Conservation (phyloP, 1,284 basidiomycete species). For the Exobasidium rhododendri region DNA sequence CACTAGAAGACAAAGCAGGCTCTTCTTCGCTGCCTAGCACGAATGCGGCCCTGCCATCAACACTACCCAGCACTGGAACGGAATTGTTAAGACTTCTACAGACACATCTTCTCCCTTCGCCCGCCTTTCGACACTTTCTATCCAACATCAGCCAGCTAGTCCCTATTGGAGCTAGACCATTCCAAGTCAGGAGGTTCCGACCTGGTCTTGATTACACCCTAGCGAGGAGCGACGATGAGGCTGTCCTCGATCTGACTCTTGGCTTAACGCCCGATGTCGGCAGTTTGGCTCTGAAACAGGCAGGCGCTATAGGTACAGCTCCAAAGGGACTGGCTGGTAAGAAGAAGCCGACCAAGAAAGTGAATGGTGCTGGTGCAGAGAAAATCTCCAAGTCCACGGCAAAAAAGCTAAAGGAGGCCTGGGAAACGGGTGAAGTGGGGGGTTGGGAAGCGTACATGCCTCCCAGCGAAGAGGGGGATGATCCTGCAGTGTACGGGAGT, state of each 20-base stretch:
- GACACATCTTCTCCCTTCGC: conserved; percentile 64
- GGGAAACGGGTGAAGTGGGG: conserved; percentile 77
- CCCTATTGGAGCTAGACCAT: conserved; percentile 65
- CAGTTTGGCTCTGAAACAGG: conserved; percentile 31
- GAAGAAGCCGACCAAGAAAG: conserved; percentile 27
- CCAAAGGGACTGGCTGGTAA: conserved; percentile 54
- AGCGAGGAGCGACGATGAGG: conserved; percentile 76
- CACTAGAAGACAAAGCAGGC: conserved; percentile 47
- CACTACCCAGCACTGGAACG: conserved; percentile 55
- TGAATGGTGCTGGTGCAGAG: conserved; percentile 4
- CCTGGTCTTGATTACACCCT: conserved; percentile 94
- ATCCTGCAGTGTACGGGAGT: conserved; percentile 83
- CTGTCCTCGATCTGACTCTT: conserved; percentile 79
- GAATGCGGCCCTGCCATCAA: conserved; percentile 58
- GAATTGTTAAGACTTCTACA: conserved; percentile 40
- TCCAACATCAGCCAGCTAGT: conserved; percentile 74
- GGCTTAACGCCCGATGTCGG: conserved; percentile 73
- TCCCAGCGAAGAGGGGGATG: conserved; percentile 73
- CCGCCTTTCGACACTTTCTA: conserved; percentile 87
- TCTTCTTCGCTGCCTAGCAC: background rate
- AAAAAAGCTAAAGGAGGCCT: conserved; percentile 57
- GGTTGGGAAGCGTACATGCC: conserved; percentile 98
- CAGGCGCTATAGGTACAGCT: conserved; percentile 23
- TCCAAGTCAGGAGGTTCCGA: conserved; percentile 79
- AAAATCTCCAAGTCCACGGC: conserved; percentile 31